Evolutionary conservation across 441 rosid species (phyloP).

Genomic region (Brassica balearica): DNA sequence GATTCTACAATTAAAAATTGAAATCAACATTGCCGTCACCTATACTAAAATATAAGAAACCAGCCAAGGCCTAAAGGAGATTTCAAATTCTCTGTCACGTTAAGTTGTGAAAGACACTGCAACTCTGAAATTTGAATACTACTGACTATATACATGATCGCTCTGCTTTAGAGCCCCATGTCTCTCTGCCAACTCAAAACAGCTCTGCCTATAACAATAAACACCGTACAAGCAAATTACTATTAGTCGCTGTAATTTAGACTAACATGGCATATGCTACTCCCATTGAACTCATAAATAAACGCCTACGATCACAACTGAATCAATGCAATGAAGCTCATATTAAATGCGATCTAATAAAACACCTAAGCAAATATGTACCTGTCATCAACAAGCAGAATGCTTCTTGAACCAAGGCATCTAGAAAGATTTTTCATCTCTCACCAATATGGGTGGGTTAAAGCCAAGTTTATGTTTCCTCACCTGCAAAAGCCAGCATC

Average conservation of each 20-base stretch:
- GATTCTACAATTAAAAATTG: no score
- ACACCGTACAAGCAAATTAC: neutral
- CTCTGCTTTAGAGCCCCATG: neutral
- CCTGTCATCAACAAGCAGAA: conserved; percentile 22
- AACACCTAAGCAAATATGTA: neutral
- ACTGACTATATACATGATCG: neutral
- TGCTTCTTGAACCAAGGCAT: conserved; percentile 9
- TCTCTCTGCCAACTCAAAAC: neutral
- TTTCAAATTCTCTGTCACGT: neutral
- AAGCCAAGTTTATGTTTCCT: conserved; percentile 9
- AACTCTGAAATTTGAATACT: neutral
- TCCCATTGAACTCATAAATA: neutral
- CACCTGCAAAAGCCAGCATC: conserved; percentile 32
- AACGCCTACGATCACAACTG: conserved; percentile 14
- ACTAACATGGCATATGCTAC: neutral
- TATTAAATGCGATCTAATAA: neutral
- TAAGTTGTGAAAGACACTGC: conserved; percentile 1
- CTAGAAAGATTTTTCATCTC: conserved; percentile 8
- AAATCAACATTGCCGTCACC: no score
- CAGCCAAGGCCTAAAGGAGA: neutral
- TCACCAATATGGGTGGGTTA: conserved; percentile 27
- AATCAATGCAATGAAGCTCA: conserved; percentile 8
- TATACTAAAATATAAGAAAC: neutral
- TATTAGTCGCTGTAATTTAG: neutral
- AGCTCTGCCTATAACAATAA: neutral